phyloP scores from a whole-genome alignment of 2,329 filamentous ascomycete species.

The Fusarium temperatum region DNA sequence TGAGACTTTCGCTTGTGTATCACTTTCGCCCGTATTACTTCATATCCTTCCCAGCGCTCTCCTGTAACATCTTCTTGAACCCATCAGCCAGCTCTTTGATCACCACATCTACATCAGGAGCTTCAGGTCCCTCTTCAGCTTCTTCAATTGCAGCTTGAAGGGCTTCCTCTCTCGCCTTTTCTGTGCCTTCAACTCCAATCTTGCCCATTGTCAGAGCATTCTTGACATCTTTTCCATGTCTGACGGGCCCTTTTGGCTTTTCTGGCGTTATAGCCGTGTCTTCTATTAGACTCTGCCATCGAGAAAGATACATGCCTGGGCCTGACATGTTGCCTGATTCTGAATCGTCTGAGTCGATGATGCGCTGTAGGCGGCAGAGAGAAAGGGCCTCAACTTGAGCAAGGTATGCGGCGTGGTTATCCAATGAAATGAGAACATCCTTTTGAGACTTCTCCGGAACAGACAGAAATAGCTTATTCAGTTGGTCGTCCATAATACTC shows the following conservation, averaged over 20 bases:
- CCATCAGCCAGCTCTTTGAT: slow-evolving; percentile 50
- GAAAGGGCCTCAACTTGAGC: slow-evolving; percentile 63
- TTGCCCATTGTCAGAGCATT: slow-evolving; percentile 55
- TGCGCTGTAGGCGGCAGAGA: slow-evolving; percentile 60
- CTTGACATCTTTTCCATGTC: slow-evolving; percentile 63
- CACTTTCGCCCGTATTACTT: background rate
- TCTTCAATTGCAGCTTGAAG: slow-evolving; percentile 38
- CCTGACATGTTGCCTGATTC: slow-evolving; percentile 58
- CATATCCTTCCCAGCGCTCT: slow-evolving; percentile 6
- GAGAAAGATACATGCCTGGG: slow-evolving; percentile 75
- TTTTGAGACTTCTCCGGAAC: slow-evolving; percentile 59
- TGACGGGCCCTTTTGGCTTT: slow-evolving; percentile 59
- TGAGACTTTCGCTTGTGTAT: background rate
- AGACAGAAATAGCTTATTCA: slow-evolving; percentile 54
- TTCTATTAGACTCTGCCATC: slow-evolving; percentile 78
- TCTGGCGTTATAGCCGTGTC: slow-evolving; percentile 74
- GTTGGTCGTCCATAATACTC: slow-evolving; percentile 51
- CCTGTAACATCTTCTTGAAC: slow-evolving; percentile 50
- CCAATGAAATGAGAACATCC: slow-evolving; percentile 60
- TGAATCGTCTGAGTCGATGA: slow-evolving; percentile 56
- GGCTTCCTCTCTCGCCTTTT: slow-evolving; percentile 37
- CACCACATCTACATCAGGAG: slow-evolving; percentile 55
- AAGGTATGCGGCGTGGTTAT: slow-evolving; percentile 70
- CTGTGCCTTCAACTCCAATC: slow-evolving; percentile 47
- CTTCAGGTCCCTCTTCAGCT: slow-evolving; percentile 46